phyloP scores from a whole-genome alignment of 148 eudicot species.

The Rheum nobile region DNA sequence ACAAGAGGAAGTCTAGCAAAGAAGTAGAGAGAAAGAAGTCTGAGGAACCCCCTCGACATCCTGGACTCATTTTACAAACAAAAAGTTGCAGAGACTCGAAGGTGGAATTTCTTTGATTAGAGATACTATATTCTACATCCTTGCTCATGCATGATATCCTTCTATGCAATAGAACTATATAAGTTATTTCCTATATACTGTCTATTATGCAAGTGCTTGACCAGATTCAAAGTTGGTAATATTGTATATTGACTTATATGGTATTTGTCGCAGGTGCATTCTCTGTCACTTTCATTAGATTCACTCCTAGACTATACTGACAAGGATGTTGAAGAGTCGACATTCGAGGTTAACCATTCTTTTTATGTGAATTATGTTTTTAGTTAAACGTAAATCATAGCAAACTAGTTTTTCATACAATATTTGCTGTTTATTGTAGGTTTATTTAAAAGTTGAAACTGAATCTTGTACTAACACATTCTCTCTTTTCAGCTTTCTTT shows the following conservation, averaged over 20 bases:
- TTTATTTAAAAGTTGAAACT: background rate
- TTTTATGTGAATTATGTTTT: background rate
- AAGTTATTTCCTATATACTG: background rate
- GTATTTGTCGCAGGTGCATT: slow-evolving; percentile 52
- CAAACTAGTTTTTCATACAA: background rate
- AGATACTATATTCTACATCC: background rate
- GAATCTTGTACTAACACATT: background rate
- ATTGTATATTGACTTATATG: background rate
- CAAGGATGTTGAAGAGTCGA: slow-evolving; percentile 78
- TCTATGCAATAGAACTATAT: background rate
- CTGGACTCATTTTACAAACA: slow-evolving; percentile 68
- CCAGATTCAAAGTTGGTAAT: background rate
- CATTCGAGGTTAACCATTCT: slow-evolving; percentile 62
- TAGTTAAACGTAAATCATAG: background rate
- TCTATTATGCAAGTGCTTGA: background rate
- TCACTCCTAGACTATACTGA: slow-evolving; percentile 82
- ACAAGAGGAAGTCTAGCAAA: slow-evolving; percentile 39
- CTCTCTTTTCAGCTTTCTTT: slow-evolving; percentile 52
- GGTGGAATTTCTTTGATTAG: slow-evolving; percentile 26
- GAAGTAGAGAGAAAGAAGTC: slow-evolving; percentile 48
- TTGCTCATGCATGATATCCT: background rate
- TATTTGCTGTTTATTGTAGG: background rate
- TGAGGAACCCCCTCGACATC: slow-evolving; percentile 80
- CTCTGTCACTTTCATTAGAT: slow-evolving; percentile 82
- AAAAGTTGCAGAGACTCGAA: slow-evolving; percentile 47